Evolutionary conservation across 306 rosid species (phyloP), one percentile per base, ranked within the genome.

Genomic region (Cucurbita moschata): DNA sequence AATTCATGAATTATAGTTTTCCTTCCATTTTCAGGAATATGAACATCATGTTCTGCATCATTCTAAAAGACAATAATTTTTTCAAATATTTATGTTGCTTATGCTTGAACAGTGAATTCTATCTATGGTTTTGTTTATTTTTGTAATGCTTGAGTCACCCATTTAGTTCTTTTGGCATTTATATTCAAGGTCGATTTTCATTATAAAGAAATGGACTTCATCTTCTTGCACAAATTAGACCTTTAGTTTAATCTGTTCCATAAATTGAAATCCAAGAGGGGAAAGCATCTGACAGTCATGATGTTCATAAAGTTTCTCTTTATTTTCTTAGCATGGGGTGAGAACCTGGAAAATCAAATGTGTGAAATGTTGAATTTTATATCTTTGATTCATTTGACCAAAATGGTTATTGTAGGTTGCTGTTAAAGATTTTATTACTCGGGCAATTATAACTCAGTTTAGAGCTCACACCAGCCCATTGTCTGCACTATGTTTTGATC

Each of bases 401-500:
- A 75, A 40, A 42, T 66, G 72, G 53, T 66, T 44, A 40, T 76
- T 87, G 77, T 85, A 92, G 97, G 97, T 92, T 81, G 83, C 80
- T 52, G 83, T 92, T 71, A 89, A 84, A 81, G 97, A 92, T 71
- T 92, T 92, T 81, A 84, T 83, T 74, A 86, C 88, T 74, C 70
- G 83, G 76, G 88, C 85, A 73, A 71, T 92, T 77, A 81, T 92
- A 72, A 85, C 96, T 10, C 96, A 92, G 66, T 89, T 92, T 63
- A 92, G 87, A 80, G 97, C 97, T 72, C 97, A 92, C 72, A 81
- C 95, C 58, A 89, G 92, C 82, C 96, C 97, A 26, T 82, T 92
- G 74, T 89, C 97, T 81, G 97, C 97, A 5, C 83, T 92, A 59
- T 89, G 95, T 85, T 92, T 92, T 67, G 97, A 92, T 63, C 90